Percentiles rank a stretch among this genome's conserved stretches.
Evolutionary conservation across 345 rosid genomes (phyloP).

Genomic region (Citrus sp.): DNA sequence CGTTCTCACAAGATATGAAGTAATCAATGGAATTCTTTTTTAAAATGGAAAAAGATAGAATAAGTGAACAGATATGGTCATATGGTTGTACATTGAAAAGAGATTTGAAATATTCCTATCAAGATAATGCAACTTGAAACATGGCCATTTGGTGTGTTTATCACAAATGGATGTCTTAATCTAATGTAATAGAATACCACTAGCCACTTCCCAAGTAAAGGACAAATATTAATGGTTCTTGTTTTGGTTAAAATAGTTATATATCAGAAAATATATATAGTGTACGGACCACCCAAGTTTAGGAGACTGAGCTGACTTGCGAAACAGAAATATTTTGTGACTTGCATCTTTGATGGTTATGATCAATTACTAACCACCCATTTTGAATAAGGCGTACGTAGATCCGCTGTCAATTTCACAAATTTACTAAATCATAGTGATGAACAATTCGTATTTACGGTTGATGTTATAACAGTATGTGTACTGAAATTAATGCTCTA

Average conservation of each 20-base stretch:
- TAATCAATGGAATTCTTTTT: neutral
- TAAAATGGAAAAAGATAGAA: neutral
- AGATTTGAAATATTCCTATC: neutral
- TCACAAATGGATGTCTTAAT: conserved; percentile 15
- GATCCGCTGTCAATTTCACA: neutral
- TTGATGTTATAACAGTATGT: neutral
- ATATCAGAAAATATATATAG: neutral
- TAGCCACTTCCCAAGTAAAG: neutral
- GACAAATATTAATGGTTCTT: neutral
- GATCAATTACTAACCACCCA: neutral
- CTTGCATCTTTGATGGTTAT: neutral
- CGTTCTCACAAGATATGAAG: too few relatives aligned
- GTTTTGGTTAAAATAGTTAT: conserved; percentile 4
- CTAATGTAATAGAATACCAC: neutral
- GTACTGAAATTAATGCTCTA: too few relatives aligned
- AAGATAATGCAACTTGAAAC: neutral
- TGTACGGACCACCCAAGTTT: neutral
- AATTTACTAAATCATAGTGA: neutral
- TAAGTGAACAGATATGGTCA: neutral
- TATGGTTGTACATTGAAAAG: neutral
- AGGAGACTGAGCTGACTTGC: neutral
- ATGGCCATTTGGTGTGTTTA: neutral
- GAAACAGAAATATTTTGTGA: neutral
- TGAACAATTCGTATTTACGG: neutral
- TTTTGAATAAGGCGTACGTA: neutral